These are phyloP conservation scores for Magnolia kwangsiensis DNA, from an alignment of 164 flowering plant species.

Conservation along the genomic window DNA sequence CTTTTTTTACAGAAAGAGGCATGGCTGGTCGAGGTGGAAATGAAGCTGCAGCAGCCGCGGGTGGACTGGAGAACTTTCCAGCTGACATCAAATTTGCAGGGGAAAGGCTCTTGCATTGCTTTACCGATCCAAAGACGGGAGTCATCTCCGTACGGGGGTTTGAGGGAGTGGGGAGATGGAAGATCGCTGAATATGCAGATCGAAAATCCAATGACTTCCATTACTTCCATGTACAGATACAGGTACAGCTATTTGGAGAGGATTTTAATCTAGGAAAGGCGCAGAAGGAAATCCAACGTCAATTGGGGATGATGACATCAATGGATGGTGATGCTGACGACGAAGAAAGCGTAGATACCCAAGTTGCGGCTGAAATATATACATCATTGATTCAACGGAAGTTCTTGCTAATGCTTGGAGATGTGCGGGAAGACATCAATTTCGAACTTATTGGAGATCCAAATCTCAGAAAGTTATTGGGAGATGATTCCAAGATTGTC, in stretches of 20 bases:
- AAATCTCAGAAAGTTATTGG: neutral
- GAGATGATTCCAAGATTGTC: neutral
- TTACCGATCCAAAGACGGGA: neutral
- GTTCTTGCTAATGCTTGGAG: neutral
- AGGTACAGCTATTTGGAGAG: neutral
- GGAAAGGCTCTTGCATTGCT: neutral
- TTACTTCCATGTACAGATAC: neutral
- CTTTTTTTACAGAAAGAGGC: too few species aligned
- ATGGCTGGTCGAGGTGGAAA: neutral
- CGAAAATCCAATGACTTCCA: neutral
- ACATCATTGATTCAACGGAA: neutral
- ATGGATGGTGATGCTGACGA: neutral
- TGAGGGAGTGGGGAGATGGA: neutral
- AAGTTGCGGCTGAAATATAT: neutral
- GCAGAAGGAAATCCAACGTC: neutral
- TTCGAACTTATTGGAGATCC: neutral
- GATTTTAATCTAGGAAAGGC: neutral
- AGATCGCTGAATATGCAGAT: neutral
- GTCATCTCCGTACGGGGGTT: neutral
- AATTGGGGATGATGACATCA: neutral
- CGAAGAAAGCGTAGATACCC: neutral
- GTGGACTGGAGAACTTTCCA: neutral
- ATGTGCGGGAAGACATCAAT: neutral
- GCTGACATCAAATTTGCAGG: too few species aligned
- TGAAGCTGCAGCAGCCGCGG: neutral